A percentile compares a stretch with the other conserved stretches of the same genome.
Evolutionary conservation across 75 land plant species (phyloP).

Genomic region (Pseudotsuga menziesii): DNA sequence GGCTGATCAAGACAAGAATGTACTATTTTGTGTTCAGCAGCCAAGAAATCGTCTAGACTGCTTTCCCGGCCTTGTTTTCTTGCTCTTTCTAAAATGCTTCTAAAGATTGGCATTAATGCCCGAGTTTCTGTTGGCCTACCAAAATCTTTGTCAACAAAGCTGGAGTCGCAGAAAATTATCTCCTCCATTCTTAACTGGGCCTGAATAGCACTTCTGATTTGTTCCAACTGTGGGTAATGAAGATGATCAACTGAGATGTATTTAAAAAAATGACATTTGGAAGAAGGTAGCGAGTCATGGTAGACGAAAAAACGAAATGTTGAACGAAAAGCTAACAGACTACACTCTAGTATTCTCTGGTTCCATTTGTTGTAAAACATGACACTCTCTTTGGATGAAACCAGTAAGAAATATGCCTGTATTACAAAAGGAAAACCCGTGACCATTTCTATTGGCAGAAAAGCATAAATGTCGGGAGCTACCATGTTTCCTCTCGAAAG

Average conservation of each 20-base stretch:
- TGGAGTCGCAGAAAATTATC: conserved; percentile 37
- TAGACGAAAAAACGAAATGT: conserved; percentile 34
- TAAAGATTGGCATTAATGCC: conserved; percentile 25
- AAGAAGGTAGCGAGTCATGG: conserved; percentile 17
- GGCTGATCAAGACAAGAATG: conserved; percentile 22
- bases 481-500: conserved; percentile 15
- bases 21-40: conserved; percentile 31
- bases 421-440: conserved; percentile 55
- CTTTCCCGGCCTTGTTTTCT: conserved; percentile 14
- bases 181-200: conserved; percentile 16
- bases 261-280: conserved; percentile 5
- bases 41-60: background rate
- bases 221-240: conserved; percentile 17
- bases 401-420: conserved; percentile 54
- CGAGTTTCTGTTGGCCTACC: conserved; percentile 33
- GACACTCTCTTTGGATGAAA: conserved; percentile 48
- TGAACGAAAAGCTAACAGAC: conserved; percentile 39
- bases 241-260: conserved; percentile 30
- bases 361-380: conserved; percentile 50
- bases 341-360: conserved; percentile 44
- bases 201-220: conserved; percentile 27
- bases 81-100: conserved; percentile 38
- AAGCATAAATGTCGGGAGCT: conserved; percentile 45
- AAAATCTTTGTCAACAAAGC: conserved; percentile 22
- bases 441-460: conserved; percentile 48